These are phyloP conservation scores for Blastobotrys parvus DNA, from an alignment of 805 yeast species.

Conservation along the genomic window DNA sequence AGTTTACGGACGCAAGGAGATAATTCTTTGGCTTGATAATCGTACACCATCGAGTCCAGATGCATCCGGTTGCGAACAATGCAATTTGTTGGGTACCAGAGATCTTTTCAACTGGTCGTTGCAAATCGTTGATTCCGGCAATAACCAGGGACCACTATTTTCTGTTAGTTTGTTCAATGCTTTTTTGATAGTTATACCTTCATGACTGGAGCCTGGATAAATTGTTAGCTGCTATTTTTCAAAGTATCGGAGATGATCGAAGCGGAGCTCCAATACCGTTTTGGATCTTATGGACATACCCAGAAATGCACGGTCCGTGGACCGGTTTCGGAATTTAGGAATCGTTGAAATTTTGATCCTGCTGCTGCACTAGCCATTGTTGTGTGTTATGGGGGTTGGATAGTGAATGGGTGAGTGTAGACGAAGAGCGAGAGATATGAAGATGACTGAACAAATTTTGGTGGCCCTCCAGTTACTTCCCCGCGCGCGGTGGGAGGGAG, in stretches of 20 bases:
- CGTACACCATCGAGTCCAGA: slow-evolving; percentile 98
- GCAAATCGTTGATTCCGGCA: slow-evolving; percentile 82
- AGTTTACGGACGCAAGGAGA: slow-evolving; percentile 85
- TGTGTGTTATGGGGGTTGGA: not conserved
- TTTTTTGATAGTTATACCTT: slow-evolving; percentile 28
- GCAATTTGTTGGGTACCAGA: slow-evolving; percentile 88
- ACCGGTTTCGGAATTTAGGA: slow-evolving; percentile 81
- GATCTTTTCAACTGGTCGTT: slow-evolving; percentile 85
- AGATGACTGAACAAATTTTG: not conserved
- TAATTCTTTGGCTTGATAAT: slow-evolving; percentile 84
- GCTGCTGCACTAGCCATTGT: slow-evolving; percentile 15
- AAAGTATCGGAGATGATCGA: slow-evolving; percentile 3
- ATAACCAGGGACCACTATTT: slow-evolving; percentile 76
- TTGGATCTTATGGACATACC: slow-evolving; percentile 44
- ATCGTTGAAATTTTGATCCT: slow-evolving; percentile 45
- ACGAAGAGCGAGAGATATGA: not conserved
- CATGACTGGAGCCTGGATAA: slow-evolving; percentile 46
- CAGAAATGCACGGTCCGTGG: slow-evolving; percentile 97
- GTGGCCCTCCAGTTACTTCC: too few relatives aligned
- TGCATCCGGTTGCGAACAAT: slow-evolving; percentile 80
- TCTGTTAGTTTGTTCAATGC: slow-evolving; percentile 13
- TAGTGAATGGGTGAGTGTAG: too few relatives aligned
- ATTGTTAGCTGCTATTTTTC: not conserved
- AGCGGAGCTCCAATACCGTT: too few relatives aligned
- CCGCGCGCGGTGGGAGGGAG: too few relatives aligned